Percentiles rank a stretch among this genome's conserved stretches.
Evolutionary conservation across 2,329 filamentous ascomycete species (phyloP).

Genomic region (Cytospora chrysosperma): DNA sequence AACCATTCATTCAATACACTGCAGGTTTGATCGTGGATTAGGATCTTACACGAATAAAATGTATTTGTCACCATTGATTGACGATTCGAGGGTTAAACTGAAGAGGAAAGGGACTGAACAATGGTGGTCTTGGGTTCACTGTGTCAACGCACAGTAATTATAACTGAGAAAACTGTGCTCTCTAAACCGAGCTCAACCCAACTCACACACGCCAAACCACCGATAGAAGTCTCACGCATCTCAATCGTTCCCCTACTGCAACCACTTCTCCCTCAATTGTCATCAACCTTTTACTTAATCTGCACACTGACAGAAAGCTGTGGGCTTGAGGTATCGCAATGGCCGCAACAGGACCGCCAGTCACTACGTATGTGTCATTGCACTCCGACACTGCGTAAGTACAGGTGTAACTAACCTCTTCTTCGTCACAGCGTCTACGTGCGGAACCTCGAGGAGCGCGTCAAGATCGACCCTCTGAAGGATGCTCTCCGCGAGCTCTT

Average conservation of each 20-base stretch:
- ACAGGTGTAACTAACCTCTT: conserved; percentile 36
- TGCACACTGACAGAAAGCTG: neutral
- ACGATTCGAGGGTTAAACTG: too few species aligned
- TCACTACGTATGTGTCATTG: conserved; percentile 74
- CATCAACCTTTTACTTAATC: neutral
- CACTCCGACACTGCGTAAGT: conserved; percentile 59
- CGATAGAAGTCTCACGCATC: neutral
- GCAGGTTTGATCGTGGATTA: too few species aligned
- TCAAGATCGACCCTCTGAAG: conserved; percentile 77
- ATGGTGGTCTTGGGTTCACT: neutral
- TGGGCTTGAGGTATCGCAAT: conserved; percentile 29
- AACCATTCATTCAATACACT: too few species aligned
- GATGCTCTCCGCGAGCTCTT: conserved; percentile 76
- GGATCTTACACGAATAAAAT: too few species aligned
- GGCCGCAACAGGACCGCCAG: conserved; percentile 43
- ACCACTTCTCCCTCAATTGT: neutral
- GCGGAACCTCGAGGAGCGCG: conserved; percentile 87
- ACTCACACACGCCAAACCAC: neutral
- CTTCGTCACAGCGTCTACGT: conserved; percentile 58
- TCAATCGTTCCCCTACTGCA: neutral
- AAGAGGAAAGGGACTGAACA: too few species aligned
- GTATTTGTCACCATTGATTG: too few species aligned
- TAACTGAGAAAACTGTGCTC: neutral
- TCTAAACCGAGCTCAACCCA: neutral
- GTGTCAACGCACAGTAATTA: neutral